These are phyloP conservation scores for Dalbergia cochinchinensis DNA, from an alignment of 306 rosid species.

Conservation along the genomic window DNA sequence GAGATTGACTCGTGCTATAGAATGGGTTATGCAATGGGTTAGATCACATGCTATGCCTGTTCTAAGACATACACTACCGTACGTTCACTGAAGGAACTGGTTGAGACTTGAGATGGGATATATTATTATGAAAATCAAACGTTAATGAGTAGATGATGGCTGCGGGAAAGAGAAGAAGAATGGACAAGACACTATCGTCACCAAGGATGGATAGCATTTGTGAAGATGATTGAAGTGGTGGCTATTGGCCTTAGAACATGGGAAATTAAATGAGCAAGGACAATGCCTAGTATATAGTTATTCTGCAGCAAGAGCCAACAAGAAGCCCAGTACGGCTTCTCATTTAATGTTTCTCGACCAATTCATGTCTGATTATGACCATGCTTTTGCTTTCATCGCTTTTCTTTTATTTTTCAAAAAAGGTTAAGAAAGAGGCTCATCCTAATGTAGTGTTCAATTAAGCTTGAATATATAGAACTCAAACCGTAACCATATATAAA, in stretches of 20 bases:
- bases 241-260: constrained; percentile 55
- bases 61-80: constrained; percentile 31
- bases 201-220: constrained; percentile 6
- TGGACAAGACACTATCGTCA: constrained; percentile 31
- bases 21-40: constrained; percentile 11
- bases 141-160: background rate
- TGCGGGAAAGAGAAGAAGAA: constrained; percentile 28
- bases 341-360: constrained; percentile 48
- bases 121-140: background rate
- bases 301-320: background rate
- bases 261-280: constrained; percentile 28
- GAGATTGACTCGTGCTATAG: constrained; percentile 26
- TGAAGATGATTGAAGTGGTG: background rate
- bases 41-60: constrained; percentile 47
- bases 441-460: too few species aligned
- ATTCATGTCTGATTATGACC: constrained; percentile 53
- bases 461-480: too few species aligned
- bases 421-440: too few species aligned
- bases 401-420: too few species aligned
- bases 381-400: too few species aligned
- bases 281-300: background rate
- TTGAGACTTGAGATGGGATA: background rate
- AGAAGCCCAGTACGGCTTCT: constrained; percentile 13
- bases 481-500: too few species aligned
- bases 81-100: constrained; percentile 32